Evolutionary conservation across 139 green algal species (phyloP).

Genomic region (Parachlorella kessleri): DNA sequence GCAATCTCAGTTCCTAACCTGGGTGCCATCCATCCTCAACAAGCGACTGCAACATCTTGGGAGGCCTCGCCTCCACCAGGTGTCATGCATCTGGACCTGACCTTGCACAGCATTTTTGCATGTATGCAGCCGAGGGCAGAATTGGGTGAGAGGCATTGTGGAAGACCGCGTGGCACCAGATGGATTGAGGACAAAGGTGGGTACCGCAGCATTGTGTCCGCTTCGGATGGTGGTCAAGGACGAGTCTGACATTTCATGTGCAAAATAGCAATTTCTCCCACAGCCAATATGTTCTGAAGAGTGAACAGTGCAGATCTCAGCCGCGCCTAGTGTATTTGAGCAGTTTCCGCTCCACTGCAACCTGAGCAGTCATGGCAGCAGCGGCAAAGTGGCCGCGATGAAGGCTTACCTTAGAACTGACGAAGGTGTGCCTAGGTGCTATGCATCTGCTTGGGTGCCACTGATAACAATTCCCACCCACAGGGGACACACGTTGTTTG

Average conservation of each 20-base stretch:
- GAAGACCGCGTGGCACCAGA: background rate
- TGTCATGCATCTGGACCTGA: background rate
- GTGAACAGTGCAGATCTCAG: background rate
- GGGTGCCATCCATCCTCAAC: background rate
- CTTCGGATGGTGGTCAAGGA: background rate
- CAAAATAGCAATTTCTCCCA: background rate
- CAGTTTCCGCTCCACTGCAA: background rate
- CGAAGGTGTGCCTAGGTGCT: background rate
- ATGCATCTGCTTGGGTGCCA: too few species aligned
- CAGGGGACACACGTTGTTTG: too few species aligned
- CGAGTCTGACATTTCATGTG: too few species aligned
- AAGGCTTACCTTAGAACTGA: background rate
- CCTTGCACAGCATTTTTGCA: background rate
- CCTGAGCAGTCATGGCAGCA: background rate
- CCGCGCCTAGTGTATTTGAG: background rate
- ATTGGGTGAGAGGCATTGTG: background rate
- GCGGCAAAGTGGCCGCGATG: background rate
- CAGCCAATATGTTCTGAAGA: background rate
- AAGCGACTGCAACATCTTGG: background rate
- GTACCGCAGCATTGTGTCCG: background rate
- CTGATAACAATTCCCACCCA: too few species aligned
- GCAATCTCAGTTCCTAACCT: too few species aligned
- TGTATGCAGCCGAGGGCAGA: background rate
- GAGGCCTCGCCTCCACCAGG: too few species aligned
- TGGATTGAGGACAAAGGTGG: background rate